Percentiles rank a stretch among this genome's conserved stretches.
These are phyloP conservation scores for Corymbia calophylla DNA, from an alignment of 441 rosid species.

Conservation along the genomic window DNA sequence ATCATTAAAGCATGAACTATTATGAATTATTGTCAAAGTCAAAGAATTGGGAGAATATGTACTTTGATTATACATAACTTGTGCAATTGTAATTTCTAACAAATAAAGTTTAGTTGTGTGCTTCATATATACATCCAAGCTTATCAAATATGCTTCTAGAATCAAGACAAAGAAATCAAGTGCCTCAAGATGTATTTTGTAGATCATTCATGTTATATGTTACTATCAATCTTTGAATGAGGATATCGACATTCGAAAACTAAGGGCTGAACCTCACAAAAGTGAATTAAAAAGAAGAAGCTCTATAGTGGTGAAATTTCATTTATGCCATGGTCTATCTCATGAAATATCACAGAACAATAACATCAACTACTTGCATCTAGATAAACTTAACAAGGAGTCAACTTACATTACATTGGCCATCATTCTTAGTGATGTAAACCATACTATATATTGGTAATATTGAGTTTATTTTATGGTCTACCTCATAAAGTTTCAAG, in stretches of 20 bases:
- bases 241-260: not conserved
- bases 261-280: not conserved
- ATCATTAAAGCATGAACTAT: not conserved
- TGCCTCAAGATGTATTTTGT: not conserved
- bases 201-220: not conserved
- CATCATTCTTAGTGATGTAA: not conserved
- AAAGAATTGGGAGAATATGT: not conserved
- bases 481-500: not conserved
- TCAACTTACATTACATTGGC: not conserved
- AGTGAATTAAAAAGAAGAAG: not conserved
- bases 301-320: not conserved
- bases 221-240: not conserved
- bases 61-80: not conserved
- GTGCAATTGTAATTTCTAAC: not conserved
- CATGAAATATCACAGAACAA: rapidly evolving
- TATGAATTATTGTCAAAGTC: not conserved
- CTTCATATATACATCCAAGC: not conserved
- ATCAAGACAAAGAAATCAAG: not conserved
- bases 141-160: not conserved
- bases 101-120: not conserved
- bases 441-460: not conserved
- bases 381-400: not conserved
- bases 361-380: not conserved
- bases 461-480: not conserved
- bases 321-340: not conserved